Evolutionary conservation across 2,329 filamentous ascomycete species (phyloP), one percentile per base, ranked within the genome.

Genomic region (Sclerotinia minor): DNA sequence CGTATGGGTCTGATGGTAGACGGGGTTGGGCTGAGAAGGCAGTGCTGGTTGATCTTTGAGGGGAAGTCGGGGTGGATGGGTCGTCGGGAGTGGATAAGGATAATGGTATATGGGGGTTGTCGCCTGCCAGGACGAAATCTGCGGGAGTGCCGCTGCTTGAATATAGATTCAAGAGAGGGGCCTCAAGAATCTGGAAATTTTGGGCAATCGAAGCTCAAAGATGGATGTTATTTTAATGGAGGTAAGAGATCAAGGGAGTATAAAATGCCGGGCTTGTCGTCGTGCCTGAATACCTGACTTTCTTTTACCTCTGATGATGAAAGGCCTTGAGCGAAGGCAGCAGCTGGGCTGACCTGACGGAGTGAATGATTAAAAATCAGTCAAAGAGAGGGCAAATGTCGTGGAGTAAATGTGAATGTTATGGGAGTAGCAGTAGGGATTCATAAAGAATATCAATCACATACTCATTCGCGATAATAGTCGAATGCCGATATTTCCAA

Each of bases 101-200:
- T 80, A 80, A 79, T 79, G 78, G 73, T 73, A 75, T 79, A 78
- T 80, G 81, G 80, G 85, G 81, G 78, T 77, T 82, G 83, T 87
- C 85, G 86, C 90, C 85, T 85, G 89, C 89, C 89, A 92, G 89
- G 84, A 87, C 89, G 87, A 87, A 81, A 79, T 75, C 79, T 80
- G 81, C 81, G 82, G 84, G 80, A 80, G 70, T 77, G 79, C 82
- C 79, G 79, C 80, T 74, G 45, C 64, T 67, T 65, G 68, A 69
- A 53, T 64, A 45, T 65, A 54, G 66, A 49, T 54, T 69, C 47
- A 38, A 67, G 65, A 67, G 64, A 61, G 29, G n/a, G 49, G n/a
- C 35, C 65, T 61, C 65, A 44, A 61, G 47, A 67, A 65, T 44
- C 63, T 57, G 38, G 38, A 49, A 38, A 26, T 53, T 44, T 24